Evolutionary conservation across 306 rosid genomes (phyloP).

Genomic region (Gleditsia sinensis): DNA sequence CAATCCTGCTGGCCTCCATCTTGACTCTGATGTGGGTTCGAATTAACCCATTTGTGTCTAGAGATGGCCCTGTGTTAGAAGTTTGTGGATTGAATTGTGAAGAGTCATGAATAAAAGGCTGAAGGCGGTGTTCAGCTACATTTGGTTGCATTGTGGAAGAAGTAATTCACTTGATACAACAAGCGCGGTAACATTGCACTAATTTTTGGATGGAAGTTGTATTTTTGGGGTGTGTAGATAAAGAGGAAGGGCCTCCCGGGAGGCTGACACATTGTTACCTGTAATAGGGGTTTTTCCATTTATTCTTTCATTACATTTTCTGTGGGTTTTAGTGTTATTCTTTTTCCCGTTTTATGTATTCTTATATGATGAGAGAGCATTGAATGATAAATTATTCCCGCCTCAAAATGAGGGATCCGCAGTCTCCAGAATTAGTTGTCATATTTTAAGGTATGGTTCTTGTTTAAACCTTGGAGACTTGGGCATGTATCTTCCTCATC

Average conservation of each 20-base stretch:
- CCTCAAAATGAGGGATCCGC: conserved; percentile 43
- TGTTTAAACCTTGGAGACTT: conserved; percentile 38
- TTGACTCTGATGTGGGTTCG: conserved; percentile 93
- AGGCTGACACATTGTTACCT: conserved; percentile 44
- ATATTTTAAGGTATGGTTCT: conserved; percentile 42
- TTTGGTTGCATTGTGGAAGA: conserved; percentile 38
- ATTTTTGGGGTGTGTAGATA: conserved; percentile 54
- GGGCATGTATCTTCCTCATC: conserved; percentile 41
- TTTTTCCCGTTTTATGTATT: conserved; percentile 48
- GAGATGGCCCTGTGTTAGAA: conserved; percentile 82
- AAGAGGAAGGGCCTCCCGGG: conserved; percentile 22
- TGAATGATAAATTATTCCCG: conserved; percentile 62
- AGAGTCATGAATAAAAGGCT: conserved; percentile 45
- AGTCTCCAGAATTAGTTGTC: conserved; percentile 41
- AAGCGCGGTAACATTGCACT: conserved; percentile 33
- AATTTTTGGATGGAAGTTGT: conserved; percentile 36
- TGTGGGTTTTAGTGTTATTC: conserved; percentile 41
- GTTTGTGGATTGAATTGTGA: conserved; percentile 90
- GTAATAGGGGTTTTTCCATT: conserved; percentile 46
- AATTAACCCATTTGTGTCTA: conserved; percentile 81
- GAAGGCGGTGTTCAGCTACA: conserved; percentile 35
- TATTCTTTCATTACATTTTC: conserved; percentile 69
- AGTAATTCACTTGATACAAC: conserved; percentile 29
- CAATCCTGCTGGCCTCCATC: conserved; percentile 84
- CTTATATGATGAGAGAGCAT: conserved; percentile 53